These are phyloP conservation scores for Trypanosoma brucei DNA, from an alignment of 208 protist species.

Conservation along the genomic window DNA sequence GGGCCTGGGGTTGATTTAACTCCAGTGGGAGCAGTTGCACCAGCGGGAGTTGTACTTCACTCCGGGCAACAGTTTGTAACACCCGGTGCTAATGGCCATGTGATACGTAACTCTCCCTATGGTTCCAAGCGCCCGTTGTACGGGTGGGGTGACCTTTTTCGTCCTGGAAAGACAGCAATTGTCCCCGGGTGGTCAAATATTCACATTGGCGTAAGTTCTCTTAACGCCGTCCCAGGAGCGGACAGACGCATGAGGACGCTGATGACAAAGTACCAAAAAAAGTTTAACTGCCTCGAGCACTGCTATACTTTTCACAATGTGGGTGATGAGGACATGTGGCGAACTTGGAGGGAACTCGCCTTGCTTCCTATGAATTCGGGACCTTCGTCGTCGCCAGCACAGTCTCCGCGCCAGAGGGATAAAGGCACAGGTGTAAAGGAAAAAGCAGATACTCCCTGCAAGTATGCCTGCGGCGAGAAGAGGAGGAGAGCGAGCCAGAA, in stretches of 20 bases:
- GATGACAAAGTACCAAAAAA: constrained; percentile 41
- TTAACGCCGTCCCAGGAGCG: constrained; percentile 56
- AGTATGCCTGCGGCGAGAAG: neutral
- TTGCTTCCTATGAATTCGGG: constrained; percentile 11
- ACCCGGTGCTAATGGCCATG: constrained; percentile 25
- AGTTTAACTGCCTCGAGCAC: constrained; percentile 77
- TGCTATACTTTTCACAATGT: constrained; percentile 75
- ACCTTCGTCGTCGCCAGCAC: neutral
- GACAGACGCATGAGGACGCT: constrained; percentile 60
- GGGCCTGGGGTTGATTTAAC: no score
- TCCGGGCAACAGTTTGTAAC: constrained; percentile 34
- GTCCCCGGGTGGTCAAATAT: constrained; percentile 35
- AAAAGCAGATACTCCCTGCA: no score
- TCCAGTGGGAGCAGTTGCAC: no score
- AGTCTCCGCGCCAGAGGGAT: neutral
- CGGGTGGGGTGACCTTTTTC: constrained; percentile 66
- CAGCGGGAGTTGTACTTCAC: neutral
- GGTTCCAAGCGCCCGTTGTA: constrained; percentile 30
- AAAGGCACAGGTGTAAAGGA: no score
- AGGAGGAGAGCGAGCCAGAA: neutral
- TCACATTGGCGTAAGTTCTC: constrained; percentile 75
- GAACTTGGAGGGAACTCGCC: constrained; percentile 48
- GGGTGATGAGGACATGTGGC: constrained; percentile 40
- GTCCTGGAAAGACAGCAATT: constrained; percentile 21
- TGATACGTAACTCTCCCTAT: constrained; percentile 70